Percentiles rank a stretch among this genome's conserved stretches.
phyloP scores from a whole-genome alignment of 108 stramenopile genomes.

The Cyclotella cryptica region DNA sequence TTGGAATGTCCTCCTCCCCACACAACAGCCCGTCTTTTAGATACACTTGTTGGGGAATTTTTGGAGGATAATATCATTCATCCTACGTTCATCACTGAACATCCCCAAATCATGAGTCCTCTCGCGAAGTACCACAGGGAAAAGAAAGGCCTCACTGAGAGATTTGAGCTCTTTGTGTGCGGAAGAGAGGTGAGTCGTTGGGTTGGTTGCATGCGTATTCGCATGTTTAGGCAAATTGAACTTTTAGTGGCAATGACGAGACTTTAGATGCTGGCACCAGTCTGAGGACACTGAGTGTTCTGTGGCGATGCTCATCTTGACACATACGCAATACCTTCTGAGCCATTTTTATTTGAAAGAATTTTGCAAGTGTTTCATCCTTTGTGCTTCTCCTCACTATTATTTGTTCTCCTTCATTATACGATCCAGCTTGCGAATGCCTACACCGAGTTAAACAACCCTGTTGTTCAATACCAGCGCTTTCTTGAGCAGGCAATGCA shows the following conservation, averaged over 20 bases:
- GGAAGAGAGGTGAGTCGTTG: constrained; percentile 88
- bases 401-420: constrained; percentile 19
- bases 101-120: constrained; percentile 99
- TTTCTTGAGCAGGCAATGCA: constrained; percentile 96
- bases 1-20: constrained; percentile 95
- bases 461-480: constrained; percentile 93
- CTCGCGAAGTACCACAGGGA: constrained; percentile 98
- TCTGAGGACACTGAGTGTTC: constrained; percentile 45
- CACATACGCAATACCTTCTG: not conserved
- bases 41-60: constrained; percentile 97
- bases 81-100: constrained; percentile 93
- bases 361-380: not conserved
- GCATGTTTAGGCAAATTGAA: not conserved
- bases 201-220: not conserved
- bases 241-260: constrained; percentile 37
- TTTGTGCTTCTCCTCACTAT: not conserved
- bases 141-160: constrained; percentile 94
- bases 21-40: constrained; percentile 95
- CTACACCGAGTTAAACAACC: constrained; percentile 99
- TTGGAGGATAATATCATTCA: constrained; percentile 92
- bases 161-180: constrained; percentile 99
- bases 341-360: not conserved
- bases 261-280: constrained; percentile 53
- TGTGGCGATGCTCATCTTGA: constrained; percentile 57
- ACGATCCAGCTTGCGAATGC: constrained; percentile 94